Base-by-base conservation (phyloP, 1,284 basidiomycete genomes). In the Naganishia cerealis region DNA sequence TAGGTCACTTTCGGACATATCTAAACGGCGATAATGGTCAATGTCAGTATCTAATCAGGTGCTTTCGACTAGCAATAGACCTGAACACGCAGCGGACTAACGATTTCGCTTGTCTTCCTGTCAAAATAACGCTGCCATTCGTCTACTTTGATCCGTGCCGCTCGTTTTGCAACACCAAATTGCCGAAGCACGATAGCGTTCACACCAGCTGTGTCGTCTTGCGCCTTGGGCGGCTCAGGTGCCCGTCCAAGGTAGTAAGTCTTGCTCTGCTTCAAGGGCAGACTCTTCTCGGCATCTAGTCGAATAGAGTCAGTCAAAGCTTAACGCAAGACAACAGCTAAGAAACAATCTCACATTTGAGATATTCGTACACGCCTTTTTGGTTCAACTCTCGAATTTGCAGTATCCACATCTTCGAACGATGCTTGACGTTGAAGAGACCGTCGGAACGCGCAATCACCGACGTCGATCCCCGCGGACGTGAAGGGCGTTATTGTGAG, bases 341-440 rank as follows among this genome's bases (percentile, higher is more conserved):
- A 18, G 6, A 38, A 52, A 38, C 3, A 10, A 62, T 33, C 59
- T 24, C 52, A 53, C 59, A 50, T 33, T 63, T n/a, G 3, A 10
- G 50, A 18, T 16, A 5, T 40, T 53, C 5, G 50, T 63, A 63
- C 21, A 16, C n/a, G 10, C 38, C 50, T 12, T 10, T 12, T 21
- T 39, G 33, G 36, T 39, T 6, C 16, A 62, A 18, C n/a, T 40
- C 38, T 18, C 61, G 61, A 52, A 63, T 63, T 39, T 63, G 61
- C 16, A 63, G 38, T 12, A 63, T 53, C 61, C 61, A 63, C 61
- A 63, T 63, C 16, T 16, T 54, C 24, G 8, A 24, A 24, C n/a
- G 21, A 50, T 24, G 9, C n/a, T 8, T 4, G 46, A 10, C n/a
- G 21, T 9, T 9, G 3, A 1, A 24, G 21, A 24, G 15, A 50